Evolutionary conservation across 805 yeast genomes (phyloP).

Genomic region (Ogataea salicorniae): DNA sequence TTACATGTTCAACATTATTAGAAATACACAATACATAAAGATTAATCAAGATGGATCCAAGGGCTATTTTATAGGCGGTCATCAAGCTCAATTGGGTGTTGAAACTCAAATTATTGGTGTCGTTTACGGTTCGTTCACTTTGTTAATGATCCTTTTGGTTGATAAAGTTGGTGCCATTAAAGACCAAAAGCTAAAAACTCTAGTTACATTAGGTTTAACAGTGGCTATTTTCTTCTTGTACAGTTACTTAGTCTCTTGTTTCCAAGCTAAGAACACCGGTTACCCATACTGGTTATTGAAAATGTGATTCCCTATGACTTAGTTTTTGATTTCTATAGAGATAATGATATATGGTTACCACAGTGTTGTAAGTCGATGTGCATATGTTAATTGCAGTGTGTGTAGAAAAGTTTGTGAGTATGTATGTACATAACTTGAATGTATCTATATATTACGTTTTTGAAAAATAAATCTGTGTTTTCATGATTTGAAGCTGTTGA

Average conservation of each 20-base stretch:
- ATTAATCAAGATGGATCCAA: conserved; percentile 34
- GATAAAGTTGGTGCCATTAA: conserved; percentile 49
- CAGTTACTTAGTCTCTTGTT: conserved; percentile 61
- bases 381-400: not conserved
- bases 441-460: no score
- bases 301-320: conserved; percentile 13
- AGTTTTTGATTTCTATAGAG: not conserved
- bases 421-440: no score
- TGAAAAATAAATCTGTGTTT: not conserved
- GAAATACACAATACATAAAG: conserved; percentile 62
- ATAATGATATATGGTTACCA: not conserved
- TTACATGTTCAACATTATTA: conserved; percentile 87
- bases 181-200: conserved; percentile 41
- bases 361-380: not conserved
- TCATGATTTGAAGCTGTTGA: not conserved
- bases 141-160: conserved; percentile 53
- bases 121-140: conserved; percentile 63
- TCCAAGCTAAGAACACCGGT: conserved; percentile 63
- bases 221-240: conserved; percentile 48
- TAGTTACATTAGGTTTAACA: conserved; percentile 42
- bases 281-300: conserved; percentile 64
- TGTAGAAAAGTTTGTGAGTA: no score
- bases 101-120: conserved; percentile 86
- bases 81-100: conserved; percentile 72
- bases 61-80: conserved; percentile 47